These are phyloP conservation scores for Rhizopogon vinicolor DNA, from an alignment of 768 basidiomycete genomes.

Conservation along the genomic window DNA sequence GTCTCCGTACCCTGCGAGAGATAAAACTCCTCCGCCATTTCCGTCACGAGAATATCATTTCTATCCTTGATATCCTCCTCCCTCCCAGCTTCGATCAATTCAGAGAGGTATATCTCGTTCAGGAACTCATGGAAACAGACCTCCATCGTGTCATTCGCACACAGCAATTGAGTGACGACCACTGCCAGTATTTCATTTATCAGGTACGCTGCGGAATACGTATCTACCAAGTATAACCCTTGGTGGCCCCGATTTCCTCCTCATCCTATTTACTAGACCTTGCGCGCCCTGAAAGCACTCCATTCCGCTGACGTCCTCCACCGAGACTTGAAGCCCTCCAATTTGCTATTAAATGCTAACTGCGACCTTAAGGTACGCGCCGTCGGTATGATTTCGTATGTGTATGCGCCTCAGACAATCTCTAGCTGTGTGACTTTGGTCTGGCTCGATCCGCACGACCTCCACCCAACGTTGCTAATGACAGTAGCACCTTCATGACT, in stretches of 20 bases:
- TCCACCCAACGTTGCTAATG: conserved; percentile 67
- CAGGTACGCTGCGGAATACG: conserved; percentile 46
- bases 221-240: neutral
- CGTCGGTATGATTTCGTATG: conserved; percentile 1
- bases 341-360: conserved; percentile 92
- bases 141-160: conserved; percentile 95
- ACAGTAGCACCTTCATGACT: conserved; percentile 79
- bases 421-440: conserved; percentile 81
- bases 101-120: conserved; percentile 76
- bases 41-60: conserved; percentile 86
- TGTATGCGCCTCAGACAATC: neutral
- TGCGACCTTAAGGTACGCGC: conserved; percentile 84
- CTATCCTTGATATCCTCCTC: conserved; percentile 89
- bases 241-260: neutral
- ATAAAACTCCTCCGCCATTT: conserved; percentile 92
- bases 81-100: conserved; percentile 74
- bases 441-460: conserved; percentile 77
- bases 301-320: conserved; percentile 95
- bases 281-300: conserved; percentile 90
- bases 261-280: conserved; percentile 44
- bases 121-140: conserved; percentile 89
- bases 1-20: conserved; percentile 77
- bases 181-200: conserved; percentile 97
- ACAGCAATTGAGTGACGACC: conserved; percentile 91
- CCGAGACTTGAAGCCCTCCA: conserved; percentile 94